Base-by-base conservation (phyloP, 306 rosid species). In the Prunus dulcis region DNA sequence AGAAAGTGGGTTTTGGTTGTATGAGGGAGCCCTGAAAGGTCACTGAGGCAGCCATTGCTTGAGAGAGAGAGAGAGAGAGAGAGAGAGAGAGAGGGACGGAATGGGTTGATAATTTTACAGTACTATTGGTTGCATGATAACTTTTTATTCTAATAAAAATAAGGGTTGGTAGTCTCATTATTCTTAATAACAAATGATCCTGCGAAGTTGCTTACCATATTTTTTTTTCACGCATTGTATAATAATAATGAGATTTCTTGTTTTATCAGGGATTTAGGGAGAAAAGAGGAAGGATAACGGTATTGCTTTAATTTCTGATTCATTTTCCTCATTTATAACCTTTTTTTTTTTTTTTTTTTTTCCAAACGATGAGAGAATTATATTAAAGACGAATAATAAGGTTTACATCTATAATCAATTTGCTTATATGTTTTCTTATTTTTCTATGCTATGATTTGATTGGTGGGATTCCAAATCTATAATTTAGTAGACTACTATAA, bases 41-140 rank as follows among this genome's bases (percentile, higher is more conserved):
- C 61, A 45, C 15, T 1, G 71, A 13, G n/a, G 86, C 71, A 9
- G 86, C 87, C 93, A 89, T 86, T 66, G 81, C 19, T 49, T 18
- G 56, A 41, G 62, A 34, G 72, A 34, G 61, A 65, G 72, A 15
- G 25, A 12, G 32, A 8, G 62, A 13, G 13, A 3, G 30, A 23
- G 67, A 1, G 55, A 52, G 63, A 41, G 47, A 2, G 12, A 2
- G 47, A 3, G 65, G 34, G 62, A 41, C 55, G 19, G 49, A 15
- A 5, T 2, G 73, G 5, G 63, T 1, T 6, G 4, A 11, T 9
- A 61, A 61, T 61, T 61, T 13, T 27, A 9, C 28, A 1, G 62
- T 56, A 12, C 17, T 49, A 49, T 3, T n/a, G 62, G 15, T 56
- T 20, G 62, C 28, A 6, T 20, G 20, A n/a, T 1, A 56, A 56